Evolutionary conservation across 371 early-diverging fungal genomes (phyloP).

Genomic region (Mucor ambiguus): DNA sequence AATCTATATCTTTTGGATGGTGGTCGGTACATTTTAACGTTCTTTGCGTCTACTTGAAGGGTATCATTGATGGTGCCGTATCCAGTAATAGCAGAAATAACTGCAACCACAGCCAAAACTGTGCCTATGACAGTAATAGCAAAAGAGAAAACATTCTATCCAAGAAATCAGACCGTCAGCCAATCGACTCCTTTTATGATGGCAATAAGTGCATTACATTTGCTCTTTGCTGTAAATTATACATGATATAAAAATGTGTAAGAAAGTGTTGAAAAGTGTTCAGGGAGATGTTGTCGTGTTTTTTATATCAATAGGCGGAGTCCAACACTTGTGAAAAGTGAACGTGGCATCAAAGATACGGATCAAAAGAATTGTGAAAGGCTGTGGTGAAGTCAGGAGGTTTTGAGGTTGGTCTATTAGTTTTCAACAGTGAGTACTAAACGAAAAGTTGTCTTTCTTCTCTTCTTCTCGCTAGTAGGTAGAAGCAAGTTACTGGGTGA

Average conservation of each 20-base stretch:
- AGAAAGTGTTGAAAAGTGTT: background rate
- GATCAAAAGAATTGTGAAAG: background rate
- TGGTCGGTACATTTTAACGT: conserved; percentile 53
- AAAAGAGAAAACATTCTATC: conserved; percentile 65
- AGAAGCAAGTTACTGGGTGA: no score
- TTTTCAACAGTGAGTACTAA: background rate
- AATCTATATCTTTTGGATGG: conserved; percentile 3
- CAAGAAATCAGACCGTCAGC: no score
- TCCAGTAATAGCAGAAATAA: conserved; percentile 47
- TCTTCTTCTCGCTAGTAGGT: no score
- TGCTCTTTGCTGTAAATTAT: conserved; percentile 12
- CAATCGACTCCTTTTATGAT: no score
- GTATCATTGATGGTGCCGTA: conserved; percentile 40
- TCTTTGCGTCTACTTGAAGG: conserved; percentile 50
- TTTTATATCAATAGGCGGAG: background rate
- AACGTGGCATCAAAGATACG: background rate
- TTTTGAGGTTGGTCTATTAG: background rate
- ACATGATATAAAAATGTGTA: background rate
- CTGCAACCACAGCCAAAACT: conserved; percentile 61
- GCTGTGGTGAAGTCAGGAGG: background rate
- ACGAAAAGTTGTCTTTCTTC: no score
- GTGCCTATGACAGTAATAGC: conserved; percentile 65
- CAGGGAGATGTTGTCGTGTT: background rate
- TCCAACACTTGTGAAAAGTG: background rate
- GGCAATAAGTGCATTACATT: background rate